Conservation (phyloP, 1,284 basidiomycete species). For the Cryptococcus neoformans region DNA sequence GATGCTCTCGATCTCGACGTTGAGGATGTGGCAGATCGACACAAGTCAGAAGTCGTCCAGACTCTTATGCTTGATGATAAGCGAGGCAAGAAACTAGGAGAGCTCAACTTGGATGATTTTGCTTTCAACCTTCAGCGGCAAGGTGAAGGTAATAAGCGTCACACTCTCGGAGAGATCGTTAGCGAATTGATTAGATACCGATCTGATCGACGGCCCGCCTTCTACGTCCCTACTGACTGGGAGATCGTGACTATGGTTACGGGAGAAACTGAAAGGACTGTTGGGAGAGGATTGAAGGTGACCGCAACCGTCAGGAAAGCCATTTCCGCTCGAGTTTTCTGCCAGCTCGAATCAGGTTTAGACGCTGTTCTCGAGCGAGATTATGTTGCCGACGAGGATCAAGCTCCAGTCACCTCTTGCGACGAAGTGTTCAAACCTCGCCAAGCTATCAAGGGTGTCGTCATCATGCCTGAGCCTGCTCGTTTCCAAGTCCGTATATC, state of each 20-base stretch:
- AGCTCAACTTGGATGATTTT: conserved; percentile 95
- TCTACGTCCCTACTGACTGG: conserved; percentile 64
- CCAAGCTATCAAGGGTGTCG: conserved; percentile 76
- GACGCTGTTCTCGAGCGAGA: conserved; percentile 74
- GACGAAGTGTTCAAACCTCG: conserved; percentile 62
- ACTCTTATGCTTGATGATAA: conserved; percentile 82
- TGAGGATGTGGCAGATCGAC: conserved; percentile 86
- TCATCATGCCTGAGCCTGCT: conserved; percentile 67
- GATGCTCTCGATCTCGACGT: conserved; percentile 95
- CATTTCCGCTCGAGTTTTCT: conserved; percentile 33
- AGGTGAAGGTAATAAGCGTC: conserved; percentile 79
- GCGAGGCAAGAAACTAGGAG: conserved; percentile 76
- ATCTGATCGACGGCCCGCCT: conserved; percentile 69
- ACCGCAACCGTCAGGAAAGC: conserved; percentile 62
- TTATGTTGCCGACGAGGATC: conserved; percentile 57
- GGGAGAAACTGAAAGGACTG: conserved; percentile 79
- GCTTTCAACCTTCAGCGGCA: conserved; percentile 76
- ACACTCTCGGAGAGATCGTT: conserved; percentile 83
- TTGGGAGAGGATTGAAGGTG: conserved; percentile 77
- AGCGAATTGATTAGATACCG: conserved; percentile 85
- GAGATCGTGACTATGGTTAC: conserved; percentile 94
- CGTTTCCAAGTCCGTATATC: conserved; percentile 74
- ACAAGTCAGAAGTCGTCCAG: conserved; percentile 78
- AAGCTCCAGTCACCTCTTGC: conserved; percentile 49
- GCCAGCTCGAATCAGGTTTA: conserved; percentile 78